Conservation (phyloP, 2,329 filamentous ascomycete species). For the Botrytis byssoidea region DNA sequence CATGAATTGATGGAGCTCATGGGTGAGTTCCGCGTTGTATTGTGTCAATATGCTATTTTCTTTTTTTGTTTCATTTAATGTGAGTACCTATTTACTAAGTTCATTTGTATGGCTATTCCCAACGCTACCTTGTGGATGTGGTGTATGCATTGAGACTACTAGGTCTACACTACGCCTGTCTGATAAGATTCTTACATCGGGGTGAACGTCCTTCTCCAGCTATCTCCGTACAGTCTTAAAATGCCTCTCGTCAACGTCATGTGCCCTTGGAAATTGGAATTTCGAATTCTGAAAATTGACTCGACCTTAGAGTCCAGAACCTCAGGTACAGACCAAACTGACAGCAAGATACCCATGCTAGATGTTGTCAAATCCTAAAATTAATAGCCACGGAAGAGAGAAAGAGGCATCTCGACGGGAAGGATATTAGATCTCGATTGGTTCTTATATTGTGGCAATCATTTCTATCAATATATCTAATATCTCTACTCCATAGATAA, state of each 20-base stretch:
- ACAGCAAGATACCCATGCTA: neutral
- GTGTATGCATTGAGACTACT: neutral
- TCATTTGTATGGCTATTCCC: neutral
- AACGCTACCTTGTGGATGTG: neutral
- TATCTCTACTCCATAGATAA: neutral
- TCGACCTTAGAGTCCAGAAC: neutral
- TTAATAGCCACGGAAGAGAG: neutral
- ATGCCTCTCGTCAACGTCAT: neutral
- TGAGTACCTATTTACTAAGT: neutral
- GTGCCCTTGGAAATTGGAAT: neutral
- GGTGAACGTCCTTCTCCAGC: neutral
- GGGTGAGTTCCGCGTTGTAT: constrained; percentile 1
- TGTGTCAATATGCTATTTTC: constrained; percentile 1
- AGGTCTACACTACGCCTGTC: neutral
- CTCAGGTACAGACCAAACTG: neutral
- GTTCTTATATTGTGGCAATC: neutral
- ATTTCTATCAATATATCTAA: constrained; percentile 7
- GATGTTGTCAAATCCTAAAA: neutral
- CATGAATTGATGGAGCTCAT: constrained; percentile 11
- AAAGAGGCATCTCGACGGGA: neutral
- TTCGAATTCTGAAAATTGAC: neutral
- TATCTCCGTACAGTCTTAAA: neutral
- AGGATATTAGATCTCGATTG: neutral
- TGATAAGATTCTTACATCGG: neutral
- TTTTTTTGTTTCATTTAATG: neutral